These are phyloP conservation scores for Teratosphaeria gauchensis DNA, from an alignment of 2,329 filamentous ascomycete species.

Conservation along the genomic window DNA sequence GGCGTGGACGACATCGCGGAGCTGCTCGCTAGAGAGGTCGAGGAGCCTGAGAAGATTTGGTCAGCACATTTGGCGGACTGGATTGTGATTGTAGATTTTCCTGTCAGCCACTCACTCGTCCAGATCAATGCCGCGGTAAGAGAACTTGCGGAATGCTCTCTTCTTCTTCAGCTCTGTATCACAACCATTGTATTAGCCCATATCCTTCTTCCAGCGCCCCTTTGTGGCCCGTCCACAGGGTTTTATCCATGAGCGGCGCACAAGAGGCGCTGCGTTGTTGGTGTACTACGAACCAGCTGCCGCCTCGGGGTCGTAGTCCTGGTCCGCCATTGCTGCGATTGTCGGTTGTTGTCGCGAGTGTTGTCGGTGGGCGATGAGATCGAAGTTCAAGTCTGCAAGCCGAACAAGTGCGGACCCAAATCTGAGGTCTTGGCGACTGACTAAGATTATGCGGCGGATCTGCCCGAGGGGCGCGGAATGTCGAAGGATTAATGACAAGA, in stretches of 20 bases:
- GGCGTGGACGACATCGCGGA: slow-evolving; percentile 98
- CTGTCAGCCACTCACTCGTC: slow-evolving; percentile 67
- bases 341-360: slow-evolving; percentile 1
- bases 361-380: not conserved
- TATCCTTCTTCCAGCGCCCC: slow-evolving; percentile 30
- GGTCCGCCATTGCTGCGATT: slow-evolving; percentile 66
- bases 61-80: slow-evolving; percentile 5
- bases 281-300: slow-evolving; percentile 58
- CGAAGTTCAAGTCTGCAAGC: not conserved
- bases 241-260: slow-evolving; percentile 25
- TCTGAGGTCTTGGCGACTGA: not conserved
- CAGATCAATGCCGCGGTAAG: slow-evolving; percentile 98
- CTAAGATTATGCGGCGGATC: not conserved
- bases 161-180: slow-evolving; percentile 90
- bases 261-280: slow-evolving; percentile 17
- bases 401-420: not conserved
- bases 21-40: slow-evolving; percentile 95
- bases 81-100: not conserved
- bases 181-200: slow-evolving; percentile 23
- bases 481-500: no score
- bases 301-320: slow-evolving; percentile 90
- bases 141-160: slow-evolving; percentile 99
- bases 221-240: slow-evolving; percentile 34
- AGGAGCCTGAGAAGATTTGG: slow-evolving; percentile 60
- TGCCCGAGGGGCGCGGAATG: not conserved